phyloP scores from a whole-genome alignment of 2,329 filamentous ascomycete genomes.

The Torrubiellomyces zombiae region DNA sequence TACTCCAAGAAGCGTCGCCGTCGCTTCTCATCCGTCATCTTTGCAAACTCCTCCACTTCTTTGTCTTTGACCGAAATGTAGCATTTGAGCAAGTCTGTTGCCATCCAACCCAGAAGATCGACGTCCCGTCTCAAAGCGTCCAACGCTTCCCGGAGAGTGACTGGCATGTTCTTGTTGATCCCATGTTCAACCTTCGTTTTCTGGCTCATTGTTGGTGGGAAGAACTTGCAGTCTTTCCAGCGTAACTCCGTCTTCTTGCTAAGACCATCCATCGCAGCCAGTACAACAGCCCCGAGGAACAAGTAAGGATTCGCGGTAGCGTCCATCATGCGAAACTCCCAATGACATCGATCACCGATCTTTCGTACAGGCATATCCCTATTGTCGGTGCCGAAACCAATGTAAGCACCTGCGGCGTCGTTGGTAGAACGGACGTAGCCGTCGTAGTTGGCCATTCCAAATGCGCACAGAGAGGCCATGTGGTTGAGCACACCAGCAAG shows the following conservation, averaged over 20 bases:
- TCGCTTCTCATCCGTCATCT: conserved; percentile 1
- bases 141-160: background rate
- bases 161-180: conserved; percentile 1
- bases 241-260: background rate
- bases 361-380: conserved; percentile 2
- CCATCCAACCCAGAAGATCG: background rate
- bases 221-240: conserved; percentile 1
- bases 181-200: background rate
- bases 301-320: conserved; percentile 2
- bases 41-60: conserved; percentile 1
- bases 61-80: conserved; percentile 1
- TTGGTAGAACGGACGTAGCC: conserved; percentile 2
- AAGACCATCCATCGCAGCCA: conserved; percentile 1
- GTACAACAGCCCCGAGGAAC: conserved; percentile 1
- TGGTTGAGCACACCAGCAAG: conserved; percentile 1
- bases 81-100: background rate
- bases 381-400: conserved; percentile 2
- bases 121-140: background rate
- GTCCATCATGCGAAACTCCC: conserved; percentile 3
- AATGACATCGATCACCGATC: conserved; percentile 1
- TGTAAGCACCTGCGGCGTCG: conserved; percentile 1
- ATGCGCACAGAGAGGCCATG: conserved; percentile 2
- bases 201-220: background rate
- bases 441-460: conserved; percentile 3
- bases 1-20: conserved; percentile 1